Conservation (phyloP, 2,329 filamentous ascomycete species). For the Ophioceras dolichostomum region DNA sequence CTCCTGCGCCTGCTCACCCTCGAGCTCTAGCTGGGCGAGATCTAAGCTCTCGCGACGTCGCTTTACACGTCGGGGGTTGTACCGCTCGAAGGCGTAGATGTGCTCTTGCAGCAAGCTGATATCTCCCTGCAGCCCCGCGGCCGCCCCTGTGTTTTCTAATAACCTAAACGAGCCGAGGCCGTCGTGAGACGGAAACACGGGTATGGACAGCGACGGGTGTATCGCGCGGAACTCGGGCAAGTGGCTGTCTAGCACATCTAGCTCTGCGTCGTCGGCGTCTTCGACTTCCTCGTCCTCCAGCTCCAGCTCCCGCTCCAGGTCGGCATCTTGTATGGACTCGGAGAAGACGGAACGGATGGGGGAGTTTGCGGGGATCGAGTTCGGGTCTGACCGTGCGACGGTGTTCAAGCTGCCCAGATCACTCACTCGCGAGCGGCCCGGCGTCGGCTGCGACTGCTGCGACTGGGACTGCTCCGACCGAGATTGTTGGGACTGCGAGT, state of each 20-base stretch:
- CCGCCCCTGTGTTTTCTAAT: conserved; percentile 3
- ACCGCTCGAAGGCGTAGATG: conserved; percentile 78
- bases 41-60: conserved; percentile 41
- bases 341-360: conserved; percentile 20
- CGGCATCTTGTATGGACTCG: conserved; percentile 26
- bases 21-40: conserved; percentile 34
- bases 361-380: conserved; percentile 21
- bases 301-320: no score
- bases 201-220: conserved; percentile 33
- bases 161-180: conserved; percentile 76
- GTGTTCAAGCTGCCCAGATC: conserved; percentile 72
- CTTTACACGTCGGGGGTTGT: conserved; percentile 58
- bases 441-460: conserved; percentile 43
- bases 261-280: conserved; percentile 56
- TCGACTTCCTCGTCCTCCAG: conserved; percentile 14
- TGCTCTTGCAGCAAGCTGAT: conserved; percentile 61
- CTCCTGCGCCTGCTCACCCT: conserved; percentile 46
- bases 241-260: conserved; percentile 89
- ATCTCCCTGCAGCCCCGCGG: conserved; percentile 34
- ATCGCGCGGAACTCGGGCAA: conserved; percentile 65
- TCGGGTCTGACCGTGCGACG: conserved; percentile 45
- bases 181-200: conserved; percentile 83
- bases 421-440: conserved; percentile 62
- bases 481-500: no score
- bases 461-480: no score